Base-by-base conservation (phyloP, 495 filamentous ascomycete species). In the Trichocladium antarcticum region DNA sequence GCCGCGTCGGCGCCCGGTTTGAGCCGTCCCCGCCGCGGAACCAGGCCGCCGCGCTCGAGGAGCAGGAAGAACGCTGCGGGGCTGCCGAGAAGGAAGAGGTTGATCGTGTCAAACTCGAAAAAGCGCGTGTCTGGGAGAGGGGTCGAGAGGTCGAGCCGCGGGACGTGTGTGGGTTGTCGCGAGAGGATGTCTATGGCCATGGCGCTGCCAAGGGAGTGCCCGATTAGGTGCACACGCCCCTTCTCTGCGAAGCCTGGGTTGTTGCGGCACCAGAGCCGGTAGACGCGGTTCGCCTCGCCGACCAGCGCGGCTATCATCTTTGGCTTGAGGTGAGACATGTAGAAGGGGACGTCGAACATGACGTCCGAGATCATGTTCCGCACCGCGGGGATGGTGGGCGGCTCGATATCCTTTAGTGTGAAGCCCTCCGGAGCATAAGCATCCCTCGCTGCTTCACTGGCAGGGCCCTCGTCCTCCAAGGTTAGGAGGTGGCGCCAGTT, bases 321-420 rank as follows among this genome's bases (percentile, higher is more conserved):
- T 1, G 83, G 80, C 56, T 96, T 92, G 65, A 95, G 92, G 56
- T 92, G 85, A 1, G 89, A 95, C 53, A 98, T 78, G 65, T 97
- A 98, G 57, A 94, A 95, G 0, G 92, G 92, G 29, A 98, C 87
- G 60, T 98, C 92, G 5, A 95, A 79, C 86, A 98, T 94, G 47
- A 98, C 88, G 61, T 98, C 92, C 45, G 84, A 89, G 51, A 98
- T 89, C 54, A 98, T 74, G 54, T 83, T 85, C 9, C 92, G 81
- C 0, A 98, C 83, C 5, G 85, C 85, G 0, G 90, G 87, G 40
- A 98, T 84, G 0, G 87, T 86, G n/a, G 81, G 74, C 0, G 87
- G 89, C 4, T 92, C 95, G 53, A 98, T 95, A 60, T 97, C 89
- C 52, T 87, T 78, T 2, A 98, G 73, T 1, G 74, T 74, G 59